Evolutionary conservation across 2,329 filamentous ascomycete genomes (phyloP).

Genomic region (Dothideomycetidae sp.): DNA sequence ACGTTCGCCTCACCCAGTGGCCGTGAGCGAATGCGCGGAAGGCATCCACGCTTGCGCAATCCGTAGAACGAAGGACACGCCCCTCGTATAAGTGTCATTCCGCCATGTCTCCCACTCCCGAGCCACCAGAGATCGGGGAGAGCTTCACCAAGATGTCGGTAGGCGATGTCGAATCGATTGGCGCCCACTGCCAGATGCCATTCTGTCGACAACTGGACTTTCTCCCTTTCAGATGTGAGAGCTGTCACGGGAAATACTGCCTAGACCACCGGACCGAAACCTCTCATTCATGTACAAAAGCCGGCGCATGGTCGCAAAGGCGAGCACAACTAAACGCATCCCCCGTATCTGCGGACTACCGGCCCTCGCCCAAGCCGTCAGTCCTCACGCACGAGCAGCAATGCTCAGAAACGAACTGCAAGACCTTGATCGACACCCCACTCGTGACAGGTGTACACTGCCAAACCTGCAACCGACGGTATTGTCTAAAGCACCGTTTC

Average conservation of each 20-base stretch:
- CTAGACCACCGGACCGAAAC: constrained; percentile 84
- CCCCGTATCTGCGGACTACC: constrained; percentile 17
- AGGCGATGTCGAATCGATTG: constrained; percentile 70
- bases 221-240: constrained; percentile 85
- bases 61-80: constrained; percentile 1
- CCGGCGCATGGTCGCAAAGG: constrained; percentile 45
- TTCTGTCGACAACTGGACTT: constrained; percentile 96
- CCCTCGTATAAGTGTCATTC: constrained; percentile 2
- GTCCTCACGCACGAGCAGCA: constrained; percentile 50
- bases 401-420: constrained; percentile 53
- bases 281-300: constrained; percentile 53
- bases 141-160: constrained; percentile 61
- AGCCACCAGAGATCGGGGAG: constrained; percentile 24
- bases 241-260: constrained; percentile 64
- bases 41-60: constrained; percentile 5
- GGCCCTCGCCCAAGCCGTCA: constrained; percentile 34
- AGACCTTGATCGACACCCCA: constrained; percentile 55
- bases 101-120: constrained; percentile 27
- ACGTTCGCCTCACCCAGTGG: too few relatives aligned
- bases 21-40: too few relatives aligned
- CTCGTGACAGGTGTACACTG: constrained; percentile 58
- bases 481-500: constrained; percentile 65
- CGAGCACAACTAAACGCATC: constrained; percentile 27
- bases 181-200: constrained; percentile 76
- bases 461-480: constrained; percentile 53